phyloP scores from a whole-genome alignment of 805 yeast genomes.

The Geotrichum ghanense region DNA sequence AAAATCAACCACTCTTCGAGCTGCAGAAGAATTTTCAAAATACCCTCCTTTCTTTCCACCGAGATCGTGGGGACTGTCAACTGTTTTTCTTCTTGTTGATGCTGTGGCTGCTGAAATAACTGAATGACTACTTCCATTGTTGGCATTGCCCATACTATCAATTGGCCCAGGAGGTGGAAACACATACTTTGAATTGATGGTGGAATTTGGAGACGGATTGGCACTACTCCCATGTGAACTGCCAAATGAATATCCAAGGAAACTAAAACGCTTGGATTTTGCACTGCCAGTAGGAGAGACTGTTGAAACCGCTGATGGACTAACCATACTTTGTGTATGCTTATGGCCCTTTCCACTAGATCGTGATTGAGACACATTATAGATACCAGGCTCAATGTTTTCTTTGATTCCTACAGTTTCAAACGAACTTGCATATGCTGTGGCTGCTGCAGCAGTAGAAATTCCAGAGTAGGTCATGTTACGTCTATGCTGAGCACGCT shows the following conservation, averaged over 20 bases:
- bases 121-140: not conserved
- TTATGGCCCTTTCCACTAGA: not conserved
- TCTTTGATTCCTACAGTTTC: not conserved
- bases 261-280: not conserved
- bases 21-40: conserved; percentile 16
- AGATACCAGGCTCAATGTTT: not conserved
- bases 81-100: no score
- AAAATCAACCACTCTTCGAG: conserved; percentile 25
- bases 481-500: not conserved
- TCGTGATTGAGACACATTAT: not conserved
- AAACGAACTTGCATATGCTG: not conserved
- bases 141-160: not conserved
- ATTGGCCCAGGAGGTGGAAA: not conserved
- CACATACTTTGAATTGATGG: not conserved
- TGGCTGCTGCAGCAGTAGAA: not conserved
- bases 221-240: not conserved
- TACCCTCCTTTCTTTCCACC: conserved; percentile 1
- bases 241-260: not conserved
- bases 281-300: not conserved
- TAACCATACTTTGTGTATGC: not conserved
- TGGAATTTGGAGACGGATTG: not conserved
- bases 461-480: not conserved
- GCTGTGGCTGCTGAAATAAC: not conserved
- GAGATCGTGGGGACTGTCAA: no score
- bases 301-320: no score